phyloP scores from a whole-genome alignment of 306 rosid species.

The Prunus fruticosa region DNA sequence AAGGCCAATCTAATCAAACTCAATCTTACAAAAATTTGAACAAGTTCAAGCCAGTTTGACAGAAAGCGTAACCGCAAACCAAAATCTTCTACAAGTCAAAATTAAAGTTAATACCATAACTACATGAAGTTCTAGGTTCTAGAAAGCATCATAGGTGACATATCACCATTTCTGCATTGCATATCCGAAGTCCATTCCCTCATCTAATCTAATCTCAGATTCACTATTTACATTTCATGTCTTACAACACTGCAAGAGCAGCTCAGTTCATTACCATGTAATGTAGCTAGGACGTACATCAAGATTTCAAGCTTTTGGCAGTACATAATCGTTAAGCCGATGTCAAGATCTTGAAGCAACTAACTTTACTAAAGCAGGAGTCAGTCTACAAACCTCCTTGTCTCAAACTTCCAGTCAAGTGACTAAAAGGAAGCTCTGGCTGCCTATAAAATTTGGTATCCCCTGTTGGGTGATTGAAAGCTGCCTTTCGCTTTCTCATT shows the following conservation, averaged over 20 bases:
- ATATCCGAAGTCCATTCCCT: conserved; percentile 10
- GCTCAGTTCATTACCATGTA: conserved; percentile 14
- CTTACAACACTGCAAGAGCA: conserved; percentile 11
- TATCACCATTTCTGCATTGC: conserved; percentile 10
- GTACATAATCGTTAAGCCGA: conserved; percentile 14
- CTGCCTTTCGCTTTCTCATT: conserved; percentile 39
- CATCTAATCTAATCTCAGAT: conserved; percentile 10
- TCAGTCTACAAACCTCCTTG: conserved; percentile 33
- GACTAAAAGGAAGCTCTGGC: conserved; percentile 31
- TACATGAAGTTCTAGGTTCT: not conserved
- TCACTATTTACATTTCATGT: conserved; percentile 24
- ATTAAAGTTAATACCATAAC: not conserved
- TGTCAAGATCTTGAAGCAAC: conserved; percentile 18
- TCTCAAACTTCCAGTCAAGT: conserved; percentile 20
- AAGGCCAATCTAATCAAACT: not conserved
- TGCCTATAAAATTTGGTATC: conserved; percentile 28
- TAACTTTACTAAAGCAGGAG: conserved; percentile 4
- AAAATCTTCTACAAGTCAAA: not conserved
- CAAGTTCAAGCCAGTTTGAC: too few species aligned
- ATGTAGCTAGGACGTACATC: conserved; percentile 11
- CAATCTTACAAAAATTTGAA: not conserved
- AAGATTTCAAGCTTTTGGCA: conserved; percentile 18
- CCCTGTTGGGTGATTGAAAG: conserved; percentile 20
- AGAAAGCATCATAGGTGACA: not conserved
- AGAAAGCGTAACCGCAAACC: not conserved